Base-by-base conservation (phyloP, 1,139 yeast species). In the Pichia sp. region DNA sequence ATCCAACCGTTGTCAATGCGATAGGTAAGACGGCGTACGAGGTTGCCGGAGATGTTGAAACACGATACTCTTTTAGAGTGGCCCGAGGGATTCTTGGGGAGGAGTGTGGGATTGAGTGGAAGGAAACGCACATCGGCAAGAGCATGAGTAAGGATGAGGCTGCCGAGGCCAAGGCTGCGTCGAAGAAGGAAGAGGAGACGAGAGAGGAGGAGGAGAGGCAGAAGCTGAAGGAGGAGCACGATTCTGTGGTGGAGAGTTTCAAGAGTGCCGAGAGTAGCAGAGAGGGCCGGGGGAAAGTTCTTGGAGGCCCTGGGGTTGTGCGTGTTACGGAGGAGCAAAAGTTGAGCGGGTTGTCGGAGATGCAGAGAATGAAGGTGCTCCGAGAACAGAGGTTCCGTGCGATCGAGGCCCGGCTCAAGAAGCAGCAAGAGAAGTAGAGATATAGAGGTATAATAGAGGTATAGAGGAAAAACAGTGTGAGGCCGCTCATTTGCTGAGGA, bases 351-450 rank as follows among this genome's bases (percentile, higher is more conserved):
- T 67, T 85, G 54, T 73, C 79, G 10, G 92, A 85, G 1, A 89
- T 84, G 44, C 97, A 92, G 61, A 79, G 81, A 64, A 77, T 78
- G 78, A 79, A 84, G 64, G 71, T 93, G 36, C 90, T 92, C 86
- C 80, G 99, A 59, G 99, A 93, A 64, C 92, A 93, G 66, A 75
- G 99, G 54, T 98, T 98, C 0, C 77, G 98, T 58, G 99, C 99
- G 0, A 97, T 97, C 0, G 98, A 93, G 68, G 97, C 95, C 0
- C 77, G 99, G 62, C 67, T 92, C 65, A 72, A 71, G 51, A 66
- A 57, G 23, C 54, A 52, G 15, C 31, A 47, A 30, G 13, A 50
- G 42, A 5, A 43, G 30, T 23, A 13, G 38, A 44, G 29, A 5
- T 44, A 44, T 15, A 26, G 11, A 26, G 4, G 8, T 13, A 23